Evolutionary conservation across 1,284 basidiomycete genomes (phyloP).

Genomic region (Cerioporus squamosus): DNA sequence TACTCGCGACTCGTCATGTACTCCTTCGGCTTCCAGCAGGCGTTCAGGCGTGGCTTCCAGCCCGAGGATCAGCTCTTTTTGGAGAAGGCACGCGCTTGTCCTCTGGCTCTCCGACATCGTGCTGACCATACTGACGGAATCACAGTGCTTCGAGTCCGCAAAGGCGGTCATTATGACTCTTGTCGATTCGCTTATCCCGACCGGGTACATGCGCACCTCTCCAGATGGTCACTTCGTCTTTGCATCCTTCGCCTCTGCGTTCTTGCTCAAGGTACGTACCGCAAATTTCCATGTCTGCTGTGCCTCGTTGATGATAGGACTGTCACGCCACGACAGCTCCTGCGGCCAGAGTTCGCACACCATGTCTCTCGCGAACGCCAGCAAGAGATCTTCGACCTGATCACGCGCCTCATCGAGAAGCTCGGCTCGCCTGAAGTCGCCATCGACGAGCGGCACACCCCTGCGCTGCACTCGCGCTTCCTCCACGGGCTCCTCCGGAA

Average conservation of each 20-base stretch:
- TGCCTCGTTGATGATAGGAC: too few species aligned
- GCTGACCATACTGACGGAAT: background rate
- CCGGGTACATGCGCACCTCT: constrained; percentile 80
- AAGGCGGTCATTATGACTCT: constrained; percentile 69
- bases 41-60: constrained; percentile 71
- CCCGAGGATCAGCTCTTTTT: constrained; percentile 68
- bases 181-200: constrained; percentile 68
- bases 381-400: constrained; percentile 71
- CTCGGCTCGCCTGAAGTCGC: constrained; percentile 75
- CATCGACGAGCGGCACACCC: constrained; percentile 82
- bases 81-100: constrained; percentile 53
- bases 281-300: too few species aligned
- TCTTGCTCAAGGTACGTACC: constrained; percentile 82
- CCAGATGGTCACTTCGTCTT: constrained; percentile 89
- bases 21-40: constrained; percentile 85
- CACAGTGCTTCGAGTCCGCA: constrained; percentile 72
- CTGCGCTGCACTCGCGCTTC: constrained; percentile 81
- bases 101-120: constrained; percentile 1
- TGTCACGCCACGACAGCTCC: constrained; percentile 49
- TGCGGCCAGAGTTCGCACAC: constrained; percentile 72
- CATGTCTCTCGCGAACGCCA: constrained; percentile 66
- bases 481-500: constrained; percentile 68
- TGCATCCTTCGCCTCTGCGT: constrained; percentile 84
- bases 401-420: constrained; percentile 72
- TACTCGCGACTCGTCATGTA: constrained; percentile 87